Percentiles rank a stretch among this genome's conserved stretches.
phyloP scores from a whole-genome alignment of 2,329 filamentous ascomycete genomes.

The Pyrenochaeta sp. region DNA sequence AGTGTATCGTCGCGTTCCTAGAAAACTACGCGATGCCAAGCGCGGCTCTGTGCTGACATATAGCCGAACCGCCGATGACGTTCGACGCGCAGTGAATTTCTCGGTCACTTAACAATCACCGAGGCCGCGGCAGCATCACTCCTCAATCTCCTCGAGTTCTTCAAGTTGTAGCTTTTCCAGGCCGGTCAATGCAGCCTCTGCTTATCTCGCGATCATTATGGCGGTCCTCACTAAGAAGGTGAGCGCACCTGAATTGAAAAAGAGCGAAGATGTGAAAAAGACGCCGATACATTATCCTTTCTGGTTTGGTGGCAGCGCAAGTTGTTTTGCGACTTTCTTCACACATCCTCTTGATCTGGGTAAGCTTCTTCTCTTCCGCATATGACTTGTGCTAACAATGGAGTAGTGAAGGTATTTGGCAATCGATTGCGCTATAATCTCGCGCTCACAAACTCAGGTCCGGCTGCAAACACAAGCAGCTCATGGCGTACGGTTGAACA shows the following conservation, averaged over 20 bases:
- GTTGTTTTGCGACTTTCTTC: slow-evolving; percentile 87
- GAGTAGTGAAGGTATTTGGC: slow-evolving; percentile 55
- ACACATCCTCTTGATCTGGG: slow-evolving; percentile 93
- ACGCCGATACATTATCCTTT: slow-evolving; percentile 58
- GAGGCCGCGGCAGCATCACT: slow-evolving; percentile 8
- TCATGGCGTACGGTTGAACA: slow-evolving; percentile 74
- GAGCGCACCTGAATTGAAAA: slow-evolving; percentile 44
- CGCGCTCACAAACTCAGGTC: slow-evolving; percentile 64
- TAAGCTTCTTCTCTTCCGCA: slow-evolving; percentile 57
- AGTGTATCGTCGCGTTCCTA: slow-evolving; percentile 19
- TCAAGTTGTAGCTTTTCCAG: slow-evolving; percentile 2
- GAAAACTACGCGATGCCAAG: slow-evolving; percentile 39
- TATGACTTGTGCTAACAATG: slow-evolving; percentile 37
- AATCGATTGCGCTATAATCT: slow-evolving; percentile 5
- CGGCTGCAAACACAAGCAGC: slow-evolving; percentile 81
- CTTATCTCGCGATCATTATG: slow-evolving; percentile 39
- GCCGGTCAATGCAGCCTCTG: slow-evolving; percentile 26
- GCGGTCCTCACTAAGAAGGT: slow-evolving; percentile 50
- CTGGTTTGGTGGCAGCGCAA: slow-evolving; percentile 97
- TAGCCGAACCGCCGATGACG: slow-evolving; percentile 36
- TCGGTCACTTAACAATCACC: slow-evolving; percentile 37
- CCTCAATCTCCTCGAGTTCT: background rate
- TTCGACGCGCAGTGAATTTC: slow-evolving; percentile 20
- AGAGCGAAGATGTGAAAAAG: slow-evolving; percentile 54
- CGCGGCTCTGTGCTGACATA: slow-evolving; percentile 21